phyloP scores from a whole-genome alignment of 371 early-diverging fungal species.

The Actinomortierella wolfii region DNA sequence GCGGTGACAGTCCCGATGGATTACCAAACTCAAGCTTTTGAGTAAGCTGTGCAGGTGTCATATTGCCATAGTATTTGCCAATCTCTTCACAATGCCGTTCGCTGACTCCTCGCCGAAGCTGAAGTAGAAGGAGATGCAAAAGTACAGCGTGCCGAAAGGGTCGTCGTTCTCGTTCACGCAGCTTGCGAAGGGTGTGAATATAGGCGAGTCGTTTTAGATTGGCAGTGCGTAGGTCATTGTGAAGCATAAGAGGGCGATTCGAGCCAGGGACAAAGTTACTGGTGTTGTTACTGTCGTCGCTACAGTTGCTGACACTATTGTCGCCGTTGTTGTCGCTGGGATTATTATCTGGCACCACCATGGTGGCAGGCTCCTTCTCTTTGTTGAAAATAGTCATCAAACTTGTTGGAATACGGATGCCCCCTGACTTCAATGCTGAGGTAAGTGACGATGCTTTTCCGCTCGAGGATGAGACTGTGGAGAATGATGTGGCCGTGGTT shows the following conservation, averaged over 20 bases:
- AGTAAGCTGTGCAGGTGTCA: constrained; percentile 22
- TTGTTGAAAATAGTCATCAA: constrained; percentile 20
- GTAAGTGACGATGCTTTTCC: not conserved
- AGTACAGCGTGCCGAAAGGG: constrained; percentile 29
- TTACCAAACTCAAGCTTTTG: constrained; percentile 14
- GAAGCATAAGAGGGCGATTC: not conserved
- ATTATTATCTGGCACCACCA: not conserved
- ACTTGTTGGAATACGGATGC: constrained; percentile 26
- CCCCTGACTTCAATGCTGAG: constrained; percentile 10
- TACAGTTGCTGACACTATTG: too few species aligned
- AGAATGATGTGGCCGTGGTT: constrained; percentile 13
- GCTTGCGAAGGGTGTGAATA: constrained; percentile 25
- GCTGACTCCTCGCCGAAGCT: constrained; percentile 19
- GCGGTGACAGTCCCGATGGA: constrained; percentile 8
- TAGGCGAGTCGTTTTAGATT: constrained; percentile 28
- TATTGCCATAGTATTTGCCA: constrained; percentile 22
- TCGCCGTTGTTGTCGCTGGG: too few species aligned
- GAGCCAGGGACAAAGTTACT: too few species aligned
- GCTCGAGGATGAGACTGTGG: constrained; percentile 3
- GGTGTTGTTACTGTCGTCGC: too few species aligned
- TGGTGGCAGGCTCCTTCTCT: not conserved
- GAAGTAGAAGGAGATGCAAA: constrained; percentile 20
- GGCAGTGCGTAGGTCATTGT: constrained; percentile 19
- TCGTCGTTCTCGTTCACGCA: constrained; percentile 26
- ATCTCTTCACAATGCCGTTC: constrained; percentile 30